Percentiles rank a stretch among this genome's conserved stretches.
Evolutionary conservation across 768 basidiomycete genomes (phyloP).

Genomic region (Lactarius pseudohatsudake): DNA sequence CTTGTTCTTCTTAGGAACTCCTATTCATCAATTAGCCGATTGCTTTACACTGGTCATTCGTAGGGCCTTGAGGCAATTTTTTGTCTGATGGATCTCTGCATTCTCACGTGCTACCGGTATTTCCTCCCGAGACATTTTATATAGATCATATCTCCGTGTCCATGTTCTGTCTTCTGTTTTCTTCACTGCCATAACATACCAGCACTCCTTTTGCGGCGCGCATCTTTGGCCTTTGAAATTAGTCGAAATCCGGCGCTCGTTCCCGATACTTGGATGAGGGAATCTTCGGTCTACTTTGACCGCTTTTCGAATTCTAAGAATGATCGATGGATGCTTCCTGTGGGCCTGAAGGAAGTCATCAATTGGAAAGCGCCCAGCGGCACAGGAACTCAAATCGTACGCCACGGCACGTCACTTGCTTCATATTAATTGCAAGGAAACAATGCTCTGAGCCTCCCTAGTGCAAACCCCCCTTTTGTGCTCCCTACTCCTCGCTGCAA

Average conservation of each 20-base stretch:
- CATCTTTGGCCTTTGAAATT: background rate
- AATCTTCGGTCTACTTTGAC: background rate
- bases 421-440: background rate
- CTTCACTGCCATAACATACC: background rate
- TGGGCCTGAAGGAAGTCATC: background rate
- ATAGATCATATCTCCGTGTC: background rate
- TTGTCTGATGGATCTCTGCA: background rate
- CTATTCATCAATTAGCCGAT: background rate
- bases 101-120: background rate
- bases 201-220: background rate
- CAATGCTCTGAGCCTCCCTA: background rate
- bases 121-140: background rate
- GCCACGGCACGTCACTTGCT: background rate
- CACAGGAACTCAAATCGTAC: background rate
- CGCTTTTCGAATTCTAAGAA: background rate
- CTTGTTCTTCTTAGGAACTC: background rate
- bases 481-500: background rate
- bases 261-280: background rate
- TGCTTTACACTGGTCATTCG: background rate
- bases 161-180: background rate
- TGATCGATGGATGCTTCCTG: background rate
- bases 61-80: background rate
- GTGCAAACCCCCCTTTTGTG: background rate
- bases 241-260: background rate
- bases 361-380: background rate